Percentiles rank a stretch among this genome's conserved stretches.
These are phyloP conservation scores for Trichoderma pleuroti DNA, from an alignment of 2,329 filamentous ascomycete species.

Conservation along the genomic window DNA sequence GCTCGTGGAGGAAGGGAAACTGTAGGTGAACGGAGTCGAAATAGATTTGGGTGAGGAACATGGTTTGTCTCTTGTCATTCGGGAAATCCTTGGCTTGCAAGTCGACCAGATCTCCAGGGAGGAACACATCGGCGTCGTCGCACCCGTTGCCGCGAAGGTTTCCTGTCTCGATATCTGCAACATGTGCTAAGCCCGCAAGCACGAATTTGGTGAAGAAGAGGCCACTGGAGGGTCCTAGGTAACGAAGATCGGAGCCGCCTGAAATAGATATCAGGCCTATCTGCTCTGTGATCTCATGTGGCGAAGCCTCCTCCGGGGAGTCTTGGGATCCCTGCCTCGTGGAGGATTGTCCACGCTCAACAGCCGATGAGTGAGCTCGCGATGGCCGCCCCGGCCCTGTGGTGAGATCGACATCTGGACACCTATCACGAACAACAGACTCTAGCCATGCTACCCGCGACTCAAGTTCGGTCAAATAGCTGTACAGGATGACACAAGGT, in stretches of 20 bases:
- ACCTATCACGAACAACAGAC: slow-evolving; percentile 39
- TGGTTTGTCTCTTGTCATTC: slow-evolving; percentile 8
- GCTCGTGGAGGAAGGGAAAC: slow-evolving; percentile 48
- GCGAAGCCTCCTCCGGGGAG: slow-evolving; percentile 28
- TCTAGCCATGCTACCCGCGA: slow-evolving; percentile 40
- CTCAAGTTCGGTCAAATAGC: slow-evolving; percentile 11
- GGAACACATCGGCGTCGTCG: slow-evolving; percentile 22
- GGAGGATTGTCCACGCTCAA: not conserved
- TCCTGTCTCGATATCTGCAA: slow-evolving; percentile 4
- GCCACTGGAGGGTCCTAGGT: slow-evolving; percentile 54
- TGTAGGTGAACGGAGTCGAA: slow-evolving; percentile 47
- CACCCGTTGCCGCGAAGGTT: not conserved
- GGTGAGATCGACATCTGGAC: slow-evolving; percentile 41
- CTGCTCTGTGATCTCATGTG: slow-evolving; percentile 44
- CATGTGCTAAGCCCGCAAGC: slow-evolving; percentile 29
- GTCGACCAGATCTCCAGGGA: slow-evolving; percentile 34
- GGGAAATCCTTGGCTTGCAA: slow-evolving; percentile 24
- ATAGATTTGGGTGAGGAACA: slow-evolving; percentile 41
- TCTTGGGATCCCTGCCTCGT: not conserved
- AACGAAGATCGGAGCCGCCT: slow-evolving; percentile 45
- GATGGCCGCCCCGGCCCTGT: slow-evolving; percentile 21
- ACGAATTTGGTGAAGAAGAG: slow-evolving; percentile 51
- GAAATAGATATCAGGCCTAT: slow-evolving; percentile 48
- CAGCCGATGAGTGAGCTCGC: not conserved
- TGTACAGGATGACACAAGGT: not conserved